Evolutionary conservation across 257 asterid species (phyloP), one percentile per base, ranked within the genome.

Genomic region (Nyctanthes arbortristis): DNA sequence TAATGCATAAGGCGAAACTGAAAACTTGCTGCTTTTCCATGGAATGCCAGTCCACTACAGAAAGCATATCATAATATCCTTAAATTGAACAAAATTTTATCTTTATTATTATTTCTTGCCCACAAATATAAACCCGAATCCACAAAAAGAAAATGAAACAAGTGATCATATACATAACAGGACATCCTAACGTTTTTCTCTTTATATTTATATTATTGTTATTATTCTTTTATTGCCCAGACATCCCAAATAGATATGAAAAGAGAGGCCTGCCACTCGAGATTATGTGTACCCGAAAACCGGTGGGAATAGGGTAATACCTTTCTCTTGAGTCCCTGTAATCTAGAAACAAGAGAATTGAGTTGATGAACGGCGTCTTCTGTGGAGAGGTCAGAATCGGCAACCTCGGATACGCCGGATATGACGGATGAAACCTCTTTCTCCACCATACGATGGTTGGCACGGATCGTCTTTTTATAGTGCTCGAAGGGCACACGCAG

Each of bases 401-500:
- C 88, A 54, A 81, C 86, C 22, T 76, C 85, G 2, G 87, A 67
- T 14, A 89, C 85, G 12, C 84, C 92, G 47, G 89, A 82, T 2
- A 95, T 84, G 28, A 89, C 86, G 43, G 94, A 83, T 59, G 93
- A 81, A 5, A 92, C 79, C 73, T 92, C 98, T 73, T 95, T 95
- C 88, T 95, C 99, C 62, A 83, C 83, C 63, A 83, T 29, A 57
- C 99, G 97, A 76, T 95, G 96, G 76, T 95, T 89, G 60, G 95
- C 78, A 61, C 98, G 95, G 89, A 94, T 88, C 85, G 96, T 88
- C 84, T 92, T 91, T 79, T 89, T 94, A 81, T 82, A 94, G 72
- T 89, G 88, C 78, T 94, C 97, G 83, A 91, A 92, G 2, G 98
- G 98, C n/a, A 92, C 99, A 22, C 99, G 93, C 33, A 94, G 90